Percentiles rank a stretch among this genome's conserved stretches.
phyloP scores from a whole-genome alignment of 768 basidiomycete genomes.

The Phanerochaete carnosa region DNA sequence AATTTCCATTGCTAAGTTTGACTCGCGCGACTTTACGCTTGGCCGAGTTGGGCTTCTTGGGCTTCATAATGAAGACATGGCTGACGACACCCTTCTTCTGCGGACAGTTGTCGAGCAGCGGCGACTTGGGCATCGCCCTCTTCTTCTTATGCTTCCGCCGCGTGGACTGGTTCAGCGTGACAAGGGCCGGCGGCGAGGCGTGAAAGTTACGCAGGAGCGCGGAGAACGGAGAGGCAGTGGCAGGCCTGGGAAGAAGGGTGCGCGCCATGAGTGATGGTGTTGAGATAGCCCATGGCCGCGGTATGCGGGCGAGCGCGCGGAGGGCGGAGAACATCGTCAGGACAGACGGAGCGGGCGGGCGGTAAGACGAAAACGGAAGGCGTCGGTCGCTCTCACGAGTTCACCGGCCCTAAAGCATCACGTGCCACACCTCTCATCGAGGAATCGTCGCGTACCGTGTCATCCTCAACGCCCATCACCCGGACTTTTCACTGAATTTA shows the following conservation, averaged over 20 bases:
- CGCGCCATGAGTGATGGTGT: conserved; percentile 6
- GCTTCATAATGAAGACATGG: conserved; percentile 74
- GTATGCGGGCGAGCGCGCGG: conserved; percentile 12
- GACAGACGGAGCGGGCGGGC: conserved; percentile 3
- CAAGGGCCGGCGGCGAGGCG: conserved; percentile 49
- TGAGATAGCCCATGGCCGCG: neutral
- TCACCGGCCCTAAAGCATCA: conserved; percentile 25
- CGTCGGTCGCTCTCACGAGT: conserved; percentile 17
- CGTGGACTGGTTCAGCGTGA: conserved; percentile 88
- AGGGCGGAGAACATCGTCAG: conserved; percentile 21
- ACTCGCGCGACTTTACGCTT: conserved; percentile 96
- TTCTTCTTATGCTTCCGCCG: conserved; percentile 58
- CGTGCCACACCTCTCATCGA: conserved; percentile 10
- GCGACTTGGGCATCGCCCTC: conserved; percentile 57
- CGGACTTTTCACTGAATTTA: neutral
- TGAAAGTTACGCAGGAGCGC: conserved; percentile 55
- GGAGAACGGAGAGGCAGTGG: neutral
- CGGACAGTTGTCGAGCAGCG: conserved; percentile 73
- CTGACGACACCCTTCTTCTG: conserved; percentile 93
- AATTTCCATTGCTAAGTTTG: conserved; percentile 86
- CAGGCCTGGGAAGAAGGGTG: conserved; percentile 7
- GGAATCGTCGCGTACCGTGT: conserved; percentile 17
- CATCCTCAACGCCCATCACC: neutral
- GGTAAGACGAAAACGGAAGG: conserved; percentile 5
- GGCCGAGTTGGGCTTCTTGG: conserved; percentile 98